Conservation (phyloP, 2,329 filamentous ascomycete species). For the Diaporthe sp. region DNA sequence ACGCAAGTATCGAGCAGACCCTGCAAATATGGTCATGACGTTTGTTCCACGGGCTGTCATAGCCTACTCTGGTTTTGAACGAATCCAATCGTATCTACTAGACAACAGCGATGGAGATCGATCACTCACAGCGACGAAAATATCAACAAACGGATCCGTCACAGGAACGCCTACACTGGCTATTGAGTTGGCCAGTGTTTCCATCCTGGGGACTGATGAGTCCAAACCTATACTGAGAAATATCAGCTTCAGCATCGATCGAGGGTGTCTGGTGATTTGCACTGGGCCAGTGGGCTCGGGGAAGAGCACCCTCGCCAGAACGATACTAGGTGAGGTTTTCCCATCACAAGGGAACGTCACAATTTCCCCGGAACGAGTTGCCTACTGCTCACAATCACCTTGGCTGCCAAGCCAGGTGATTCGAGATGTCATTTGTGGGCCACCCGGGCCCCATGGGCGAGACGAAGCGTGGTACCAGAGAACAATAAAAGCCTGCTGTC, state of each 20-base stretch:
- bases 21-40: slow-evolving; percentile 59
- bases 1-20: slow-evolving; percentile 41
- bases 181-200: slow-evolving; percentile 34
- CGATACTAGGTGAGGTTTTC: slow-evolving; percentile 48
- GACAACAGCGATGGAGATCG: neutral
- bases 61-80: slow-evolving; percentile 50
- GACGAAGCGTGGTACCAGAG: slow-evolving; percentile 48
- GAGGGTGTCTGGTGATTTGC: slow-evolving; percentile 44
- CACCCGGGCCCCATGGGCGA: slow-evolving; percentile 30
- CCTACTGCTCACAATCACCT: slow-evolving; percentile 52
- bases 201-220: slow-evolving; percentile 28
- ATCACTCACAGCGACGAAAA: neutral
- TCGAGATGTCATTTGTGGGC: slow-evolving; percentile 47
- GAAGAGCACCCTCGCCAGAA: slow-evolving; percentile 47
- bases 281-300: slow-evolving; percentile 47
- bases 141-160: neutral
- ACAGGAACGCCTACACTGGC: neutral
- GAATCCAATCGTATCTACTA: slow-evolving; percentile 52
- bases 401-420: slow-evolving; percentile 54
- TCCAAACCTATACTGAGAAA: slow-evolving; percentile 40
- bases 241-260: slow-evolving; percentile 43
- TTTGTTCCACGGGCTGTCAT: slow-evolving; percentile 51
- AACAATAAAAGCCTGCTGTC: slow-evolving; percentile 45
- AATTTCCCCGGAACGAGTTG: slow-evolving; percentile 46
- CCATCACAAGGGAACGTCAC: slow-evolving; percentile 44